A percentile compares a stretch with the other conserved stretches of the same genome.
Conservation (phyloP, 352 stramenopile species). For the Aphanomyces euteiches region DNA sequence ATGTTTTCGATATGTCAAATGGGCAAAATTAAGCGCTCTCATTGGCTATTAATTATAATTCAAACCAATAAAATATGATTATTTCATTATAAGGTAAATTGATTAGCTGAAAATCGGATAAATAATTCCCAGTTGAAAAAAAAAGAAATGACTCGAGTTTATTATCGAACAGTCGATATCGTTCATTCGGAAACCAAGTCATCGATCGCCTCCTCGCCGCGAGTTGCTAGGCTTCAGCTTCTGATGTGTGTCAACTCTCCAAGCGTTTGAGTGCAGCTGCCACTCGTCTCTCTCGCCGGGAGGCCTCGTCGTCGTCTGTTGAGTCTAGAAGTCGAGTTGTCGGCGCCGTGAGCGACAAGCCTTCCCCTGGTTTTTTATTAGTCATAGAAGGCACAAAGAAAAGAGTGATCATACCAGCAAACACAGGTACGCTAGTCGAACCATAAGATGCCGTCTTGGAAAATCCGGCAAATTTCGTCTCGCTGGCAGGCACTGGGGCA, state of each 20-base stretch:
- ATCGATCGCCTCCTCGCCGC: no score
- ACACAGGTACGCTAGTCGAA: constrained; percentile 4
- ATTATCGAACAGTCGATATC: no score
- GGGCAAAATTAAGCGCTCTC: background rate
- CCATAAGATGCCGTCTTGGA: background rate
- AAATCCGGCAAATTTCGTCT: constrained; percentile 9
- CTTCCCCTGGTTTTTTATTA: constrained; percentile 13
- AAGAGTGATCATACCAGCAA: constrained; percentile 4
- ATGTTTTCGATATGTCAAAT: background rate
- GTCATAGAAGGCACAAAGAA: background rate
- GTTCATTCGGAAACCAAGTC: no score
- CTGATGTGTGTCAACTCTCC: background rate
- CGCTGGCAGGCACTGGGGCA: constrained; percentile 55
- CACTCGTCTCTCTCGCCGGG: constrained; percentile 19
- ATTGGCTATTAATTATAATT: background rate
- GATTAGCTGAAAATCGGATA: no score
- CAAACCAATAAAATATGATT: no score
- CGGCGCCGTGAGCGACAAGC: constrained; percentile 8
- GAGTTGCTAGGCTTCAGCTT: no score
- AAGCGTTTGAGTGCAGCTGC: constrained; percentile 10
- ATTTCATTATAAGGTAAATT: no score
- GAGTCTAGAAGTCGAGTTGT: background rate
- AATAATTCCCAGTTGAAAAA: no score
- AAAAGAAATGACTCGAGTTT: no score
- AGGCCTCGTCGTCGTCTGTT: constrained; percentile 14